phyloP scores from a whole-genome alignment of 495 filamentous ascomycete species.

The Penicillium atrosanguineum region DNA sequence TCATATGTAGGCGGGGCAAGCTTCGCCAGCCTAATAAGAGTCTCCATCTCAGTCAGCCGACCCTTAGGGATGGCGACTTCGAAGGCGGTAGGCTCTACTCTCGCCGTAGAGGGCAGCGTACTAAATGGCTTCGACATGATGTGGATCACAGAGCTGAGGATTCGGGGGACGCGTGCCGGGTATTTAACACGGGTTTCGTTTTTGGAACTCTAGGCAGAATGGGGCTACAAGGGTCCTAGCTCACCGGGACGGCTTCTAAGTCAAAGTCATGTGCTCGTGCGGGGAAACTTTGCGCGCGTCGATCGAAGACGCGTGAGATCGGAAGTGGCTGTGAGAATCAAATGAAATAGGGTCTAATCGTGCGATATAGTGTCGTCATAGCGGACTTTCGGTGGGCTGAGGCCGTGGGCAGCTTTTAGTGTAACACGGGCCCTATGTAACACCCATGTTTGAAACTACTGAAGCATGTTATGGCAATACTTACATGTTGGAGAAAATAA shows the following conservation, averaged over 20 bases:
- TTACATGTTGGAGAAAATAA: neutral
- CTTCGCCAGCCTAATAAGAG: conserved; percentile 49
- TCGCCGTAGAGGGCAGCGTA: conserved; percentile 27
- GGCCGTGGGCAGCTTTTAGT: neutral
- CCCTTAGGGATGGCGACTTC: conserved; percentile 42
- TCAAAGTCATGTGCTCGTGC: neutral
- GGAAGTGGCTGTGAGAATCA: neutral
- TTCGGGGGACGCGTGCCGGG: no score
- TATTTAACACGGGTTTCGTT: neutral
- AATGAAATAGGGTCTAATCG: neutral
- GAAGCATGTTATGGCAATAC: neutral
- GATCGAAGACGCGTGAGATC: neutral
- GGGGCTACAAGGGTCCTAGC: neutral
- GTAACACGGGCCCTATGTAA: neutral
- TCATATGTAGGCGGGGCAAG: conserved; percentile 52
- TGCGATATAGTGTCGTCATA: neutral
- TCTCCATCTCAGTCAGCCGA: conserved; percentile 46
- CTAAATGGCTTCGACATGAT: conserved; percentile 30
- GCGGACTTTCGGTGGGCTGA: neutral
- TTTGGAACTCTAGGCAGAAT: neutral
- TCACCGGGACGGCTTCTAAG: neutral
- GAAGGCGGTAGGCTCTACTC: conserved; percentile 33
- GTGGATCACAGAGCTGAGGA: neutral
- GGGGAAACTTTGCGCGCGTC: neutral
- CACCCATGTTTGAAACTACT: neutral